A percentile compares a stretch with the other conserved stretches of the same genome.
Evolutionary conservation across 192 early-diverging fungal genomes (phyloP).

Genomic region (Coemansia sp.): DNA sequence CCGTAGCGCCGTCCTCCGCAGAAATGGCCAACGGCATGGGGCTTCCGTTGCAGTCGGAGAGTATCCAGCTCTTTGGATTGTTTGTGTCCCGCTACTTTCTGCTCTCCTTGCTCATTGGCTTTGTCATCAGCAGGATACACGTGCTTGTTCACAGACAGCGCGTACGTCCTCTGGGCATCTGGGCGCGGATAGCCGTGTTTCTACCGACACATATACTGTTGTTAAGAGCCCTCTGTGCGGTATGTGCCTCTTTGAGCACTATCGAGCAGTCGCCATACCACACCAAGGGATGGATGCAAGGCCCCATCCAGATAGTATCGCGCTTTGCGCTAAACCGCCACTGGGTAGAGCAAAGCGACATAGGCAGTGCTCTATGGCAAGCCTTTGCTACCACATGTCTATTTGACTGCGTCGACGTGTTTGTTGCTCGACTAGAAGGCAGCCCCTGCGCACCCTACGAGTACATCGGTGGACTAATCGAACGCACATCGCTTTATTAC

Average conservation of each 20-base stretch:
- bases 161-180: conserved; percentile 24
- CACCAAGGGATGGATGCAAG: conserved; percentile 23
- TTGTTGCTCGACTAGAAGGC: conserved; percentile 48
- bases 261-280: neutral
- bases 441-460: conserved; percentile 49
- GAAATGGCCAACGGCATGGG: neutral
- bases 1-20: too few species aligned
- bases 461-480: conserved; percentile 40
- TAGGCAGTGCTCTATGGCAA: conserved; percentile 23
- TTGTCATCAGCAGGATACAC: conserved; percentile 45
- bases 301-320: conserved; percentile 7
- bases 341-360: conserved; percentile 7
- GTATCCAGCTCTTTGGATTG: conserved; percentile 37
- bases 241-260: conserved; percentile 10
- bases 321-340: conserved; percentile 4
- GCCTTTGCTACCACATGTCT: conserved; percentile 25
- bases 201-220: conserved; percentile 21
- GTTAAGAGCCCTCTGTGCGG: conserved; percentile 10
- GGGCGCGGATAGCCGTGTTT: conserved; percentile 30
- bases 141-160: conserved; percentile 44
- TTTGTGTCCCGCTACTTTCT: conserved; percentile 48
- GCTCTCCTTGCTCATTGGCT: conserved; percentile 24
- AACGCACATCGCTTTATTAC: conserved; percentile 47
- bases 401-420: conserved; percentile 49
- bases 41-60: conserved; percentile 7